These are phyloP conservation scores for Arachis stenosperma DNA, from an alignment of 306 rosid genomes.

Conservation along the genomic window DNA sequence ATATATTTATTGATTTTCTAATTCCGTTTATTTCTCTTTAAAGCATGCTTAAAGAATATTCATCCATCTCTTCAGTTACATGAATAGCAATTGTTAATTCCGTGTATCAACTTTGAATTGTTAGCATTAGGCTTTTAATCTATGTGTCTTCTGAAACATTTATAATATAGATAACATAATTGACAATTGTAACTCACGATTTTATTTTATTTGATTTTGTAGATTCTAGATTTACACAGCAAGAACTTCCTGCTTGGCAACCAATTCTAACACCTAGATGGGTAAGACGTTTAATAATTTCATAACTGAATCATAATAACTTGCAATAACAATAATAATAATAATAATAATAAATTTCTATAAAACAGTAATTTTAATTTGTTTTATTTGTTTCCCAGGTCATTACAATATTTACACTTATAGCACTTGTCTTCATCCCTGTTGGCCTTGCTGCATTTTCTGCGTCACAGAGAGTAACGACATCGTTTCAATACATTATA, in stretches of 20 bases:
- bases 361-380: background rate
- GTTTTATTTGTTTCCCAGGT: conserved; percentile 52
- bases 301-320: background rate
- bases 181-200: conserved; percentile 14
- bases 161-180: conserved; percentile 10
- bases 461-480: conserved; percentile 72
- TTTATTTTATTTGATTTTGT: conserved; percentile 34
- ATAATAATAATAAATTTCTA: background rate
- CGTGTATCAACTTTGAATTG: background rate
- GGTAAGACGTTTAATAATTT: conserved; percentile 49
- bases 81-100: background rate
- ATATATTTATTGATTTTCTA: background rate
- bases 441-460: conserved; percentile 71
- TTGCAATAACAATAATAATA: background rate
- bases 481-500: conserved; percentile 1
- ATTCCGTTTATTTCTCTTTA: conserved; percentile 10
- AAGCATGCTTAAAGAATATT: no score
- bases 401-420: conserved; percentile 55
- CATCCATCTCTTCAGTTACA: background rate
- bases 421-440: conserved; percentile 73
- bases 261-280: conserved; percentile 89
- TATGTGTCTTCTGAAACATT: conserved; percentile 19
- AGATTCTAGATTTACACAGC: conserved; percentile 89
- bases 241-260: conserved; percentile 95
- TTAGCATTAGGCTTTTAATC: background rate